phyloP scores from a whole-genome alignment of 768 basidiomycete species.

The Hydnomerulius pinastri region DNA sequence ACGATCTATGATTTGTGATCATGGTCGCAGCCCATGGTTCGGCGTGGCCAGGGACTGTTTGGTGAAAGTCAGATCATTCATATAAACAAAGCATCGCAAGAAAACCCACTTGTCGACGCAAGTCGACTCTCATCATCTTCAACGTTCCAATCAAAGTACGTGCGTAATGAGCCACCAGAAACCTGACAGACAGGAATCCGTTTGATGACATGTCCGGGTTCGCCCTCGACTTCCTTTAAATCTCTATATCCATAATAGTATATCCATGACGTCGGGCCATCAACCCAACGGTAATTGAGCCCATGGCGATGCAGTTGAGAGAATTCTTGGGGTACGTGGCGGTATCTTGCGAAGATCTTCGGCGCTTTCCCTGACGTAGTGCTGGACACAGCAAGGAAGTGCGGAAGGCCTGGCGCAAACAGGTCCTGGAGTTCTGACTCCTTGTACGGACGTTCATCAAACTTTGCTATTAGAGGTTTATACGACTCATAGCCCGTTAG shows the following conservation, averaged over 20 bases:
- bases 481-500: constrained; percentile 16
- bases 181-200: constrained; percentile 9
- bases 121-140: constrained; percentile 12
- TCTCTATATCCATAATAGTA: constrained; percentile 2
- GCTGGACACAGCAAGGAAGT: constrained; percentile 10
- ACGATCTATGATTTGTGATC: constrained; percentile 14
- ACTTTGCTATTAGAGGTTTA: constrained; percentile 14
- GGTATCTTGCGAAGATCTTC: constrained; percentile 14
- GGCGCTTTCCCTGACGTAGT: constrained; percentile 15
- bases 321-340: neutral
- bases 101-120: neutral
- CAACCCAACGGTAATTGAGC: neutral
- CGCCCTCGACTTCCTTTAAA: constrained; percentile 8
- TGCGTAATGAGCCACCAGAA: constrained; percentile 1
- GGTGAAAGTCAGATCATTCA: neutral
- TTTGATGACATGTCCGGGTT: constrained; percentile 1
- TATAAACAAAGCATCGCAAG: neutral
- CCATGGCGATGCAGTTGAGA: neutral
- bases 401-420: constrained; percentile 21
- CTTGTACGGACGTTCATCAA: constrained; percentile 17
- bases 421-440: constrained; percentile 18
- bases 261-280: neutral
- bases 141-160: constrained; percentile 7
- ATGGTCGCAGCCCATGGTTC: constrained; percentile 18
- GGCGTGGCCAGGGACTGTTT: constrained; percentile 11